These are phyloP conservation scores for Cenchrus americanus DNA, from an alignment of 176 grass and related monocot genomes.

Conservation along the genomic window DNA sequence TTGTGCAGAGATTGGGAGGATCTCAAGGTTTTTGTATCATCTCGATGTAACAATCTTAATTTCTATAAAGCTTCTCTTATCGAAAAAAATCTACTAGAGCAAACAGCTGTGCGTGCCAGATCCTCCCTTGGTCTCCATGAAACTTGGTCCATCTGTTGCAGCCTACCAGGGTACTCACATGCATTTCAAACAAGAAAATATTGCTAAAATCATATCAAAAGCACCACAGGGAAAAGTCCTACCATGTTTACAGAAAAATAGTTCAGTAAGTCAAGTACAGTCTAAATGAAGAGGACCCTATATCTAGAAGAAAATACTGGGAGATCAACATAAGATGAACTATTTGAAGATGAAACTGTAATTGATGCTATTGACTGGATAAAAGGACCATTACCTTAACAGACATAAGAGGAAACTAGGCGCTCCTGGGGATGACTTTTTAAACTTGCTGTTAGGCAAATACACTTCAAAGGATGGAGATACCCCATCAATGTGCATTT, in stretches of 20 bases:
- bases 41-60: too few species aligned
- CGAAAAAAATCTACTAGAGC: too few species aligned
- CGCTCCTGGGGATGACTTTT: constrained; percentile 69
- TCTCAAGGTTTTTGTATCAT: too few species aligned
- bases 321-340: background rate
- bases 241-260: background rate
- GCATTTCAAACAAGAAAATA: constrained; percentile 1
- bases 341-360: constrained; percentile 5
- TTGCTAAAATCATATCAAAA: background rate
- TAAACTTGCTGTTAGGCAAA: constrained; percentile 88
- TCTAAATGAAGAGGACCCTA: background rate
- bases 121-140: background rate
- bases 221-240: background rate
- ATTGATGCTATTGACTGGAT: background rate
- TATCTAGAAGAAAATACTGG: background rate
- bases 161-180: background rate
- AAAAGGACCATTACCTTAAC: constrained; percentile 56
- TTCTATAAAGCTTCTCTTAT: too few species aligned
- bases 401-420: constrained; percentile 72
- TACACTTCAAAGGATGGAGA: constrained; percentile 68
- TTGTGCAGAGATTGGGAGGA: too few species aligned
- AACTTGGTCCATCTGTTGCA: background rate
- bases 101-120: background rate
- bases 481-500: constrained; percentile 52
- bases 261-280: background rate